Evolutionary conservation across 2,329 filamentous ascomycete genomes (phyloP).

Genomic region (Cladorrhinum sp.): DNA sequence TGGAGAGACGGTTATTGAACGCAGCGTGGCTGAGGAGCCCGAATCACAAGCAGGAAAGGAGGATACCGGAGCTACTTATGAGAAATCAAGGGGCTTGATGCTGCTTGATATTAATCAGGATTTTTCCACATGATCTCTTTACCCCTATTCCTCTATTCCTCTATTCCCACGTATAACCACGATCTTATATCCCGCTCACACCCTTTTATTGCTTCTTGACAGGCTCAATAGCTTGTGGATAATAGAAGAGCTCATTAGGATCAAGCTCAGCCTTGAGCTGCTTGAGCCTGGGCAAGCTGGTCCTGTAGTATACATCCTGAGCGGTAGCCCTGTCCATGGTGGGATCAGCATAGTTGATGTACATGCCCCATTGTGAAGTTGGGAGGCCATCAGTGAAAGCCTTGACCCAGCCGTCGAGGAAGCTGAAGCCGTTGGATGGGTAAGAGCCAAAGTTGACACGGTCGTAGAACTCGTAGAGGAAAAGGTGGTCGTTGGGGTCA

Average conservation of each 20-base stretch:
- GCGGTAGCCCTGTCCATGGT: conserved; percentile 45
- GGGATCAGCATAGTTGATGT: conserved; percentile 54
- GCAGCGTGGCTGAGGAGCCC: conserved; percentile 22
- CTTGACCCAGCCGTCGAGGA: conserved; percentile 42
- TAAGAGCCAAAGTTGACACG: conserved; percentile 32
- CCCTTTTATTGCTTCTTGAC: conserved; percentile 11
- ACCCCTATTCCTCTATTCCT: neutral
- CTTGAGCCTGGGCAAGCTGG: conserved; percentile 36
- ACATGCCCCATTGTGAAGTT: conserved; percentile 44
- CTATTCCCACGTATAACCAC: neutral
- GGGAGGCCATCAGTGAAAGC: conserved; percentile 30
- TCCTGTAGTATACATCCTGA: conserved; percentile 47
- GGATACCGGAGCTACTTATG: neutral
- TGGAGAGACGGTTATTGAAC: conserved; percentile 32
- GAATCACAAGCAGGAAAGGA: neutral
- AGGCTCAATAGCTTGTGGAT: conserved; percentile 34
- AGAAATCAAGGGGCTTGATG: neutral
- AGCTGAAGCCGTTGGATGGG: conserved; percentile 35
- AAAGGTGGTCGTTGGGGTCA: conserved; percentile 38
- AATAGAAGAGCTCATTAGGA: conserved; percentile 41
- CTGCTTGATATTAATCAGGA: too few relatives aligned
- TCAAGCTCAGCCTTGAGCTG: conserved; percentile 40
- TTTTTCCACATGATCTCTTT: too few relatives aligned
- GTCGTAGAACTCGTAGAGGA: conserved; percentile 51
- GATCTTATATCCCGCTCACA: neutral